Evolutionary conservation across 768 basidiomycete species (phyloP).

Genomic region (Kwoniella dejecticola): DNA sequence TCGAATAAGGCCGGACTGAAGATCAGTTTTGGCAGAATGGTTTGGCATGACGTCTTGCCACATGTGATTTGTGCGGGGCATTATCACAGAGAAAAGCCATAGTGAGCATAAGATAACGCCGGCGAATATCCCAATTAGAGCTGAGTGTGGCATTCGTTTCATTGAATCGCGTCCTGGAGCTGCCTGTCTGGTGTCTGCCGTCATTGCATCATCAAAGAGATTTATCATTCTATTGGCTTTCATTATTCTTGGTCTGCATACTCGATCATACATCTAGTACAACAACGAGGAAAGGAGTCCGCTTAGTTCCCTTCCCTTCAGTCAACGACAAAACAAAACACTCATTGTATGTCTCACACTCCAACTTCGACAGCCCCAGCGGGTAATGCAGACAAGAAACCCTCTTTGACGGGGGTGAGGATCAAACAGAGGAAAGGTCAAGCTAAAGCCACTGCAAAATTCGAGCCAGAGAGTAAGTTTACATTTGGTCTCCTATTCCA

Average conservation of each 20-base stretch:
- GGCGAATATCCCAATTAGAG: background rate
- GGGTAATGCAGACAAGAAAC: constrained; percentile 51
- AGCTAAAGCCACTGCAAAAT: constrained; percentile 53
- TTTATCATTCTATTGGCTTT: background rate
- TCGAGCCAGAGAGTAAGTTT: constrained; percentile 54
- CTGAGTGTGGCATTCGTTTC: no score
- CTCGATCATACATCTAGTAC: background rate
- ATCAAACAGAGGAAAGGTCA: constrained; percentile 55
- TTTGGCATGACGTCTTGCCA: constrained; percentile 14
- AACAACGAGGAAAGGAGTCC: background rate
- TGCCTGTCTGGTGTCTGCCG: no score
- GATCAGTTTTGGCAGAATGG: no score
- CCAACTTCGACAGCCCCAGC: constrained; percentile 40
- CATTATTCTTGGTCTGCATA: background rate
- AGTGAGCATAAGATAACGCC: no score
- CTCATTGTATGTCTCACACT: constrained; percentile 52
- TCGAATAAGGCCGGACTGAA: no score
- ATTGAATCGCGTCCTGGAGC: no score
- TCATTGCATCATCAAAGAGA: constrained; percentile 3
- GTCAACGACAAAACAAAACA: background rate
- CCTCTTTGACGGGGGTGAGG: constrained; percentile 51
- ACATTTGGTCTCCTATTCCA: no score
- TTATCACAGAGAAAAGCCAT: background rate
- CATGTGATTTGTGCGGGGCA: background rate
- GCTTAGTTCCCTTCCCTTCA: background rate